A percentile compares a stretch with the other conserved stretches of the same genome.
These are phyloP conservation scores for Colletotrichum sp. DNA, from an alignment of 2,329 filamentous ascomycete genomes.

Conservation along the genomic window DNA sequence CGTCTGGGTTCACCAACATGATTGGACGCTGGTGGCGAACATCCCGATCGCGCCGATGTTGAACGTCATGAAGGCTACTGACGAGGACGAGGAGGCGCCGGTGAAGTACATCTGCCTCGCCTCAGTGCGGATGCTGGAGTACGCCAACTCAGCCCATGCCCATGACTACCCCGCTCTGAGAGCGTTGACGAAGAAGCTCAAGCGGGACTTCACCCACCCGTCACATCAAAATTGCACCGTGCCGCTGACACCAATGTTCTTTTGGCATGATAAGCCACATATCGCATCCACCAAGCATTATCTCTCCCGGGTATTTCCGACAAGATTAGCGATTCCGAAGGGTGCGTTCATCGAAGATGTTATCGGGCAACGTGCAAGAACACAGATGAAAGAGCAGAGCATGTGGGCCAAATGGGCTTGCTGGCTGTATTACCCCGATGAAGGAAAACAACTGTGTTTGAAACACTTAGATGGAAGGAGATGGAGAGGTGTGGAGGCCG, in stretches of 20 bases:
- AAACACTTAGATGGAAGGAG: conserved; percentile 57
- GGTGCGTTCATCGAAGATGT: conserved; percentile 64
- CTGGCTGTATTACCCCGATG: conserved; percentile 59
- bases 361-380: conserved; percentile 58
- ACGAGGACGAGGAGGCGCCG: conserved; percentile 33
- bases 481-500: conserved; percentile 47
- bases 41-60: conserved; percentile 51
- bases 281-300: conserved; percentile 55
- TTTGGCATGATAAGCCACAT: conserved; percentile 66
- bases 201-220: conserved; percentile 38
- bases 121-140: conserved; percentile 55
- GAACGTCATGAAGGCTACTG: conserved; percentile 47
- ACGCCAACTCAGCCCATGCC: conserved; percentile 54
- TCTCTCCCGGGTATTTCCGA: conserved; percentile 53
- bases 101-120: conserved; percentile 60
- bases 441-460: conserved; percentile 50
- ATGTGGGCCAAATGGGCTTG: conserved; percentile 57
- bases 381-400: conserved; percentile 59
- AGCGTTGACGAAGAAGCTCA: conserved; percentile 44
- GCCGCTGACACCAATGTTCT: conserved; percentile 60
- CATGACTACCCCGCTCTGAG: conserved; percentile 45
- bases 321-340: conserved; percentile 51
- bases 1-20: conserved; percentile 64
- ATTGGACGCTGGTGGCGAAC: conserved; percentile 54
- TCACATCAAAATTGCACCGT: conserved; percentile 28